Evolutionary conservation across 1,139 yeast genomes (phyloP).

Genomic region (Hanseniaspora gamundiae): DNA sequence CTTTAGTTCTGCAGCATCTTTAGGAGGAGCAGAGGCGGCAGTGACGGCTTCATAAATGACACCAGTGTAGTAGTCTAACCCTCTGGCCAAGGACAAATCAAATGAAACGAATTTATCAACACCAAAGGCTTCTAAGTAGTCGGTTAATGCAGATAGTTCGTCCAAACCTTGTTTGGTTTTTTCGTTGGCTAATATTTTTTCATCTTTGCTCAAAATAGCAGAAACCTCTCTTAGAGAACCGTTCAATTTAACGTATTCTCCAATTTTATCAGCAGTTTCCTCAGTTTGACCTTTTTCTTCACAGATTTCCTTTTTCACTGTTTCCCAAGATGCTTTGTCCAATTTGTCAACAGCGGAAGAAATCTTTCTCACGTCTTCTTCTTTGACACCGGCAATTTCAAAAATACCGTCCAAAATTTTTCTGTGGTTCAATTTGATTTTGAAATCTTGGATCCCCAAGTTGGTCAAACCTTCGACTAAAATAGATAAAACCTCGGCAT

Average conservation of each 20-base stretch:
- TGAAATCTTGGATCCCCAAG: conserved; percentile 78
- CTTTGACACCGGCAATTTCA: conserved; percentile 87
- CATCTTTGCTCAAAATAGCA: conserved; percentile 42
- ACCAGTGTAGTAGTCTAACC: conserved; percentile 94
- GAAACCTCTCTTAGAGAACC: conserved; percentile 68
- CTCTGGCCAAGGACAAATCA: conserved; percentile 92
- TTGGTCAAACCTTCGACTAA: conserved; percentile 74
- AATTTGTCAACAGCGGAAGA: conserved; percentile 94
- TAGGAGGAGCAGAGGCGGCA: conserved; percentile 87
- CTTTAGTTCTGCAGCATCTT: conserved; percentile 55
- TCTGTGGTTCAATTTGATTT: conserved; percentile 86
- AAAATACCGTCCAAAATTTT: conserved; percentile 92
- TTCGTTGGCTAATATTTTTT: conserved; percentile 45
- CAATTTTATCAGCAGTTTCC: conserved; percentile 85
- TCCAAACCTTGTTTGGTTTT: conserved; percentile 69
- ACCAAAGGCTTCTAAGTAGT: conserved; percentile 70
- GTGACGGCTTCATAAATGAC: conserved; percentile 94
- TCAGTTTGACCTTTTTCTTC: conserved; percentile 83
- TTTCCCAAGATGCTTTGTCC: conserved; percentile 93
- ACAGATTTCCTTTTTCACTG: conserved; percentile 80
- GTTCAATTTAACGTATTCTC: conserved; percentile 75
- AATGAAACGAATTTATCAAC: conserved; percentile 57
- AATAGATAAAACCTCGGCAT: conserved; percentile 74
- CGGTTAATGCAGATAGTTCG: conserved; percentile 66
- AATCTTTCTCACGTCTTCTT: conserved; percentile 84